These are phyloP conservation scores for Pseudozyma hubeiensis DNA, from an alignment of 1,284 basidiomycete species.

Conservation along the genomic window DNA sequence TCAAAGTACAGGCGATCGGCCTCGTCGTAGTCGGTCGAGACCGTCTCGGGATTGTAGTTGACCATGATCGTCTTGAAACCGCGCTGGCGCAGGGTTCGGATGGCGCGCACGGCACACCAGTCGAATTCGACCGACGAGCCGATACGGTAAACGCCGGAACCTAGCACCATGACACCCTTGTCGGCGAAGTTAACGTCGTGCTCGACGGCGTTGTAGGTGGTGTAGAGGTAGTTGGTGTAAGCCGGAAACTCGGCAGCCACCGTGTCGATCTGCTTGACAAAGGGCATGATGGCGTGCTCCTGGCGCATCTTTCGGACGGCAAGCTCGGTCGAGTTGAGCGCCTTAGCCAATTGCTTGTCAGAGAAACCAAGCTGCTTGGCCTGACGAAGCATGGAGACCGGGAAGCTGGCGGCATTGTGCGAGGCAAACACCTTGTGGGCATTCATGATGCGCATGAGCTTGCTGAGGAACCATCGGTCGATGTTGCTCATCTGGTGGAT, in stretches of 20 bases:
- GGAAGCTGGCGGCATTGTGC: constrained; percentile 78
- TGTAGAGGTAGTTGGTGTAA: constrained; percentile 98
- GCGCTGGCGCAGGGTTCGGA: constrained; percentile 90
- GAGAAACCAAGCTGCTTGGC: constrained; percentile 97
- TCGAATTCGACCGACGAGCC: constrained; percentile 99
- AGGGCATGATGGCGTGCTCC: constrained; percentile 85
- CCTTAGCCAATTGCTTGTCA: constrained; percentile 85
- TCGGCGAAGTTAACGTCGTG: constrained; percentile 91
- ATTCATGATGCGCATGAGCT: constrained; percentile 74
- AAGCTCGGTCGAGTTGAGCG: constrained; percentile 86
- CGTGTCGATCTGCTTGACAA: constrained; percentile 98
- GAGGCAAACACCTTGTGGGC: constrained; percentile 71
- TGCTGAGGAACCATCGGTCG: constrained; percentile 96
- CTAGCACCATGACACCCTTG: constrained; percentile 94
- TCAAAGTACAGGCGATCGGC: constrained; percentile 98
- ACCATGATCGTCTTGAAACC: constrained; percentile 99
- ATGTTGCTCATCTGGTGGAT: constrained; percentile 97
- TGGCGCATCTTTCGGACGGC: constrained; percentile 87
- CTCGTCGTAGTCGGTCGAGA: constrained; percentile 98
- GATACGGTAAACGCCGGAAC: constrained; percentile 97
- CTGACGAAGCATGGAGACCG: constrained; percentile 78
- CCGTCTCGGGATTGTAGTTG: constrained; percentile 99
- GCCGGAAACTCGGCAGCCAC: constrained; percentile 99
- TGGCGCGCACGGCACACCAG: constrained; percentile 98
- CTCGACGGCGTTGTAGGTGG: constrained; percentile 93